A percentile compares a stretch with the other conserved stretches of the same genome.
Conservation (phyloP, 352 stramenopile species). For the Phytophthora uliginosa region DNA sequence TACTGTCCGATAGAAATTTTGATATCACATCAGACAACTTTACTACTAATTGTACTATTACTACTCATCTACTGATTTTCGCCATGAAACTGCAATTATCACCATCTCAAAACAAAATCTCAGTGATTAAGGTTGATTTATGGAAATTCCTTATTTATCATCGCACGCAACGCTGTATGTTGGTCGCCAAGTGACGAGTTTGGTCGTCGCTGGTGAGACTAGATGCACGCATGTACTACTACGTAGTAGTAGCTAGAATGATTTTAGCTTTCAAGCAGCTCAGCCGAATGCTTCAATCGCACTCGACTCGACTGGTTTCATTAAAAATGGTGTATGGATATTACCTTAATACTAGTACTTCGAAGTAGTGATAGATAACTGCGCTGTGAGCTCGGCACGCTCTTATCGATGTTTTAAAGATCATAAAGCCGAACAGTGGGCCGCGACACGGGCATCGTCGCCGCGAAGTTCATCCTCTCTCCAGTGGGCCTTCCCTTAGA, state of each 20-base stretch:
- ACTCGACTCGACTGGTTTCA: not conserved
- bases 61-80: no score
- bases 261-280: not conserved
- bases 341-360: not conserved
- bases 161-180: not conserved
- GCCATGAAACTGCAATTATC: no score
- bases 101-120: no score
- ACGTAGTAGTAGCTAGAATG: not conserved
- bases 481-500: slow-evolving; percentile 20
- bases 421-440: slow-evolving; percentile 33
- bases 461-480: slow-evolving; percentile 30
- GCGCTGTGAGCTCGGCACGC: not conserved
- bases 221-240: no score
- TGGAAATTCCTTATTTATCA: no score
- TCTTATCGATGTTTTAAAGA: slow-evolving; percentile 13
- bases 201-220: not conserved
- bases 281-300: slow-evolving; percentile 25
- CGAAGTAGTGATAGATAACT: slow-evolving; percentile 16
- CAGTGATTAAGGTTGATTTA: no score
- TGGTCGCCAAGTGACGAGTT: slow-evolving; percentile 10
- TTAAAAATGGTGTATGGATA: not conserved
- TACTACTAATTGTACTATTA: no score
- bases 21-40: no score
- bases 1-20: no score
- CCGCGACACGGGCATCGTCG: slow-evolving; percentile 34